These are phyloP conservation scores for Obba rivulosa DNA, from an alignment of 768 basidiomycete genomes.

Conservation along the genomic window DNA sequence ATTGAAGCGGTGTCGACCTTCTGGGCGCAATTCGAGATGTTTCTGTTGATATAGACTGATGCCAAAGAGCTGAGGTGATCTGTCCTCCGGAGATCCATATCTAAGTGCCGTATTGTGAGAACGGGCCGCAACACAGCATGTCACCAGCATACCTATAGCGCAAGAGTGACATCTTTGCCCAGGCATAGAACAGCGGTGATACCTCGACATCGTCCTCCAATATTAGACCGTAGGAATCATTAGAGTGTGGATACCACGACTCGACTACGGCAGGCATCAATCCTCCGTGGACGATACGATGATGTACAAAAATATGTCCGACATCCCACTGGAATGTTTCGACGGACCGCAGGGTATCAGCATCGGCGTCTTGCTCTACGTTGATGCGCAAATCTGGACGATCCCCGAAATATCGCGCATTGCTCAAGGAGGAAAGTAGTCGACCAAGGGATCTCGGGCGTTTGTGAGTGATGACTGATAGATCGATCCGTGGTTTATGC, in stretches of 20 bases:
- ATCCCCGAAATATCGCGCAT: slow-evolving; percentile 66
- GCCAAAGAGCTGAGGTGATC: slow-evolving; percentile 56
- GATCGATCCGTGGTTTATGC: slow-evolving; percentile 62
- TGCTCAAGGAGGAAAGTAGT: slow-evolving; percentile 55
- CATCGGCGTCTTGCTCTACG: slow-evolving; percentile 70
- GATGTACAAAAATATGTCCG: slow-evolving; percentile 57
- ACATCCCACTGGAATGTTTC: slow-evolving; percentile 52
- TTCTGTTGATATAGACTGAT: slow-evolving; percentile 87
- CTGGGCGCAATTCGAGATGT: slow-evolving; percentile 63
- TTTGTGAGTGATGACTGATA: slow-evolving; percentile 74
- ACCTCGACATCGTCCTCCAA: slow-evolving; percentile 87
- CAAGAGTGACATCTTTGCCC: slow-evolving; percentile 76
- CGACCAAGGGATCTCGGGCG: slow-evolving; percentile 67
- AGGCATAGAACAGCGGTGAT: slow-evolving; percentile 80
- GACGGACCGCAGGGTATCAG: slow-evolving; percentile 49
- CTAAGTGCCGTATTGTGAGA: slow-evolving; percentile 30
- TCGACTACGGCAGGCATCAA: slow-evolving; percentile 81
- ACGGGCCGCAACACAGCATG: background rate
- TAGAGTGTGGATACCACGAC: slow-evolving; percentile 77
- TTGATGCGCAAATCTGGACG: slow-evolving; percentile 59
- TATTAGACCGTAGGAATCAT: slow-evolving; percentile 72
- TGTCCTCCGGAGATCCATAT: slow-evolving; percentile 42
- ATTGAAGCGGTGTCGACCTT: slow-evolving; percentile 65
- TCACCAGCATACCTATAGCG: slow-evolving; percentile 48
- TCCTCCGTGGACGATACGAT: slow-evolving; percentile 74